Evolutionary conservation across 805 yeast species (phyloP).

Genomic region (Henningerozyma blattae): DNA sequence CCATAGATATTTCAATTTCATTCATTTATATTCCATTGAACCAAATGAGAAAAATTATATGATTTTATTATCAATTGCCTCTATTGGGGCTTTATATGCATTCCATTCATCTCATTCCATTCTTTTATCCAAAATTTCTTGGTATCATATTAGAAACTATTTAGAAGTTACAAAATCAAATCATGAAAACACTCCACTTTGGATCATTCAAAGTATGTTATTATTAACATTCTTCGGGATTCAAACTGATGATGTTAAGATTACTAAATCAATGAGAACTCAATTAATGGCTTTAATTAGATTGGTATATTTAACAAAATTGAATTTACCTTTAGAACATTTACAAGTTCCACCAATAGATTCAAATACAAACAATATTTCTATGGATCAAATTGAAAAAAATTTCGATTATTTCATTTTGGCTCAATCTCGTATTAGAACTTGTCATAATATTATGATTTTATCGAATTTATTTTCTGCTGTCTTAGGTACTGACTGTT

Average conservation of each 20-base stretch:
- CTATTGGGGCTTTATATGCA: constrained; percentile 79
- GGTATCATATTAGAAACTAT: constrained; percentile 38
- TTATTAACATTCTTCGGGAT: constrained; percentile 75
- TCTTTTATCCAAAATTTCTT: constrained; percentile 54
- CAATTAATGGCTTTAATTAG: constrained; percentile 73
- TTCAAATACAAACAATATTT: constrained; percentile 30
- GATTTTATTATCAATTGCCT: constrained; percentile 68
- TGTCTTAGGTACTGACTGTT: constrained; percentile 30
- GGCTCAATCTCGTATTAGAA: constrained; percentile 69
- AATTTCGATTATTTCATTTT: constrained; percentile 43
- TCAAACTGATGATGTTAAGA: constrained; percentile 54
- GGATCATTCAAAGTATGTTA: constrained; percentile 79
- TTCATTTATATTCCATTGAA: constrained; percentile 53
- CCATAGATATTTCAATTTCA: constrained; percentile 72
- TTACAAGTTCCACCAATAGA: constrained; percentile 30
- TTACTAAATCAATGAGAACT: constrained; percentile 65
- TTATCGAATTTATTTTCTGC: constrained; percentile 45
- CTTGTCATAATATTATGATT: constrained; percentile 53
- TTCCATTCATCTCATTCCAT: constrained; percentile 61
- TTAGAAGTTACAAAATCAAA: constrained; percentile 36
- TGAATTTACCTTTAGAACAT: constrained; percentile 46
- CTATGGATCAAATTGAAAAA: constrained; percentile 21
- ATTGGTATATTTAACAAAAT: constrained; percentile 62
- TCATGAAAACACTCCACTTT: constrained; percentile 58
- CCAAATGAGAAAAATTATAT: constrained; percentile 58